These are phyloP conservation scores for Xylaria sp. DNA, from an alignment of 2,329 filamentous ascomycete genomes.

Conservation along the genomic window DNA sequence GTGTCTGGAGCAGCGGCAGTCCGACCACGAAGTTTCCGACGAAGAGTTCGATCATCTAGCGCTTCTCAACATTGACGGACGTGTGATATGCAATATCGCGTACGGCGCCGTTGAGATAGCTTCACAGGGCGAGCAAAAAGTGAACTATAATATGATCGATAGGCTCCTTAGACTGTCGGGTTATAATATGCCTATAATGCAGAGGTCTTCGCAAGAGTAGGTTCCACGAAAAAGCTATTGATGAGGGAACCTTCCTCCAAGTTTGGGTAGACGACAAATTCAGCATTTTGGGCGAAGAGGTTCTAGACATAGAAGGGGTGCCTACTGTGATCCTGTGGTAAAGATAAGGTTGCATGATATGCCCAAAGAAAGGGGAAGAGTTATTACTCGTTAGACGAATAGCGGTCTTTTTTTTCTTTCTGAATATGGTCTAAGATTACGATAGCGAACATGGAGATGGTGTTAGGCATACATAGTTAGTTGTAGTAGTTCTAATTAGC, in stretches of 20 bases:
- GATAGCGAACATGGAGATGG: neutral
- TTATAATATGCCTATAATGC: no score
- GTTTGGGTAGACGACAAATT: neutral
- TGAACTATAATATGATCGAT: neutral
- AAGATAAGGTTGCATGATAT: neutral
- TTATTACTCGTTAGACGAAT: neutral
- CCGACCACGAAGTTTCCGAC: slow-evolving; percentile 45
- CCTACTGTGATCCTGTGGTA: neutral
- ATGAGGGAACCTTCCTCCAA: no score
- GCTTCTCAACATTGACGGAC: slow-evolving; percentile 58
- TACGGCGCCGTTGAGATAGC: slow-evolving; percentile 54
- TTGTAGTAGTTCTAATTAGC: no score
- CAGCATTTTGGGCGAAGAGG: no score
- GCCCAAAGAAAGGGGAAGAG: neutral
- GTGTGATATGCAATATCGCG: slow-evolving; percentile 62
- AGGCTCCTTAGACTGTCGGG: no score
- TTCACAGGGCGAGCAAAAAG: slow-evolving; percentile 21
- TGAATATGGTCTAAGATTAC: neutral
- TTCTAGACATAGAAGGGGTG: neutral
- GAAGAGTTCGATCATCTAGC: slow-evolving; percentile 52
- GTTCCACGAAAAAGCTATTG: no score
- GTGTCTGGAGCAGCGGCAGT: slow-evolving; percentile 49
- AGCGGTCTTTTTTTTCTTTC: neutral
- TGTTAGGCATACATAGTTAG: neutral
- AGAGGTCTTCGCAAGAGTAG: no score